Evolutionary conservation across 1,139 yeast genomes (phyloP), one percentile per base, ranked within the genome.

Genomic region (Blastobotrys aristatus): DNA sequence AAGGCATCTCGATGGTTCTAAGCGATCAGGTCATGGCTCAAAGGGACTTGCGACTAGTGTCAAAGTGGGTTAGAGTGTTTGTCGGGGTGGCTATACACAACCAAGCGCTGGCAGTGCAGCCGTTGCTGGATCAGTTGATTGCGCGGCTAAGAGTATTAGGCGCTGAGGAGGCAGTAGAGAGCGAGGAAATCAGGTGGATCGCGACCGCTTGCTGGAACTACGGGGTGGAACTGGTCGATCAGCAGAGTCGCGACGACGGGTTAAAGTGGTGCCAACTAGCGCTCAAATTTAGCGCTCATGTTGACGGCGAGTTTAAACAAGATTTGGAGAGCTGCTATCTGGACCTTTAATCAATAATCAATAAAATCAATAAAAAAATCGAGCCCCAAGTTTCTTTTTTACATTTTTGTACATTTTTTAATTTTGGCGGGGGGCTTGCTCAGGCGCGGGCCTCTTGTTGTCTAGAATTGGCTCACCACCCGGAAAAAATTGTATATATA

Each of bases 211-310:
- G 44, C 21, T 40, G 44, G 44, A 40, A 24, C 22, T 35, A 22
- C 13, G 44, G 44, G 22, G 24, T 40, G 20, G 30, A 31, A 7
- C 11, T 21, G 37, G 5, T 40, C 10, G 44, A 40, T 13, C n/a
- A n/a, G 8, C 21, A 37, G 17, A 22, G 20, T 37, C 5, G 4
- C 10, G 4, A 4, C 3, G 27, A 31, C 17, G 43, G 43, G 5
- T 13, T 5, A n/a, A 40, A 22, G 32, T 40, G 44, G 44, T 40
- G 37, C 21, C 38, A 40, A 33, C 14, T 20, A 16, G 33, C 44
- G 13, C 16, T 40, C 7, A 7, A 18, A 2, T 21, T 40, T 22
- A 22, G 33, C 30, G n/a, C 22, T 7, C 31, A 32, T 40, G 33
- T 40, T 16, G 32, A 18, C 38, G 10, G 11, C 10, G 8, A 13